These are phyloP conservation scores for Calonectria crousiana DNA, from an alignment of 2,329 filamentous ascomycete genomes.

Conservation along the genomic window DNA sequence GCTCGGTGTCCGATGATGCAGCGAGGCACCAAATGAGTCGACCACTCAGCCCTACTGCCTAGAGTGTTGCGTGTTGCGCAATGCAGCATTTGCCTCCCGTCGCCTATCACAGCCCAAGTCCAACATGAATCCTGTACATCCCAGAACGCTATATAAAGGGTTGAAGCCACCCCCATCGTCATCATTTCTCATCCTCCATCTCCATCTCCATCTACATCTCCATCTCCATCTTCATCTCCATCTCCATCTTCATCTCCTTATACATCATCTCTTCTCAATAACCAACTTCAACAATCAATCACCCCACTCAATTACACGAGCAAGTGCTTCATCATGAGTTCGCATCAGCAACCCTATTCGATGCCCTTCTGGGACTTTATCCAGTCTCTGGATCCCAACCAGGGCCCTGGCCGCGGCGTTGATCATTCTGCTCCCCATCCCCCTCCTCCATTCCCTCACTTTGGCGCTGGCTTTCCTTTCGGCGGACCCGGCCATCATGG, in stretches of 20 bases:
- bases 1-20: constrained; percentile 20
- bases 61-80: constrained; percentile 20
- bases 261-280: neutral
- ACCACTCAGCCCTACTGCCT: constrained; percentile 40
- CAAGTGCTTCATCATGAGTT: constrained; percentile 40
- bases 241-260: constrained; percentile 11
- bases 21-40: constrained; percentile 38
- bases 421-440: constrained; percentile 50
- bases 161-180: neutral
- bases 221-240: constrained; percentile 24
- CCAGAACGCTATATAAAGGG: constrained; percentile 1
- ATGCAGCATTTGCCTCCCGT: constrained; percentile 20
- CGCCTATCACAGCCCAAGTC: neutral
- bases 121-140: neutral
- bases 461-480: constrained; percentile 52
- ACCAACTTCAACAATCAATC: constrained; percentile 1
- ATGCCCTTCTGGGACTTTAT: constrained; percentile 52
- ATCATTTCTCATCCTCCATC: constrained; percentile 17
- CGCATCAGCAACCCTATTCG: constrained; percentile 38
- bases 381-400: constrained; percentile 48
- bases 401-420: constrained; percentile 50
- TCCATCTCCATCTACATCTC: constrained; percentile 23
- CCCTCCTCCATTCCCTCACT: constrained; percentile 39
- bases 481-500: constrained; percentile 32
- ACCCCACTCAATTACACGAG: constrained; percentile 11